phyloP scores from a whole-genome alignment of 495 filamentous ascomycete species.

The Tirmania nivea region DNA sequence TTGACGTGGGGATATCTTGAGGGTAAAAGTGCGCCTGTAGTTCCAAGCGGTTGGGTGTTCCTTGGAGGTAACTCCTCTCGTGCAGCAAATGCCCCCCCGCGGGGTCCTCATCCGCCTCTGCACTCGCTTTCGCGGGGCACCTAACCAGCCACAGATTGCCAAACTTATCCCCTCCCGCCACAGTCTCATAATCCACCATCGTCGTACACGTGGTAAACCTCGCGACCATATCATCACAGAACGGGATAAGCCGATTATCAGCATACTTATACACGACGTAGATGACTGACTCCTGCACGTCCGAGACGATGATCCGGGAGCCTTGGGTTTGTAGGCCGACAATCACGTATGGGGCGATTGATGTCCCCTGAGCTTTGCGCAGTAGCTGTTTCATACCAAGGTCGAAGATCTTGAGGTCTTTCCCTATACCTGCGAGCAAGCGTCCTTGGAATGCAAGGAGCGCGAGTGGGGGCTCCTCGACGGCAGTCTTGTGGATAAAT shows the following conservation, averaged over 20 bases:
- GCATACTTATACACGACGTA: constrained; percentile 87
- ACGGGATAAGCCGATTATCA: constrained; percentile 76
- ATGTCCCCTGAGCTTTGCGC: constrained; percentile 61
- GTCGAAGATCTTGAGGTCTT: constrained; percentile 67
- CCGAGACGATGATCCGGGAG: constrained; percentile 72
- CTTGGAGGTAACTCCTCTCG: constrained; percentile 70
- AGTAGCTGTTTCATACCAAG: constrained; percentile 77
- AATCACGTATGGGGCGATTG: constrained; percentile 57
- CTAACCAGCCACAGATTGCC: constrained; percentile 88
- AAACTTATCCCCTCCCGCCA: constrained; percentile 91
- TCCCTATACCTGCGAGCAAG: constrained; percentile 63
- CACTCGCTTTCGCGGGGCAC: constrained; percentile 64
- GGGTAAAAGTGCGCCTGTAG: constrained; percentile 72
- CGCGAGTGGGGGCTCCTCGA: constrained; percentile 73
- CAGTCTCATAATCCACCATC: constrained; percentile 96
- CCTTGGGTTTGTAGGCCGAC: constrained; percentile 78
- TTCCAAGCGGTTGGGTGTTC: constrained; percentile 60
- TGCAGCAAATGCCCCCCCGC: constrained; percentile 75
- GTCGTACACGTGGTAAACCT: constrained; percentile 71
- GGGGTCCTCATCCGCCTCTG: constrained; percentile 79
- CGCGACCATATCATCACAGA: constrained; percentile 68
- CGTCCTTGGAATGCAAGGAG: constrained; percentile 81
- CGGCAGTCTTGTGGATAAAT: constrained; percentile 86
- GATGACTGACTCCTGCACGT: constrained; percentile 73
- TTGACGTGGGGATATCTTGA: constrained; percentile 76